Conservation (phyloP, 768 basidiomycete species). For the Naganishia kalamii region DNA sequence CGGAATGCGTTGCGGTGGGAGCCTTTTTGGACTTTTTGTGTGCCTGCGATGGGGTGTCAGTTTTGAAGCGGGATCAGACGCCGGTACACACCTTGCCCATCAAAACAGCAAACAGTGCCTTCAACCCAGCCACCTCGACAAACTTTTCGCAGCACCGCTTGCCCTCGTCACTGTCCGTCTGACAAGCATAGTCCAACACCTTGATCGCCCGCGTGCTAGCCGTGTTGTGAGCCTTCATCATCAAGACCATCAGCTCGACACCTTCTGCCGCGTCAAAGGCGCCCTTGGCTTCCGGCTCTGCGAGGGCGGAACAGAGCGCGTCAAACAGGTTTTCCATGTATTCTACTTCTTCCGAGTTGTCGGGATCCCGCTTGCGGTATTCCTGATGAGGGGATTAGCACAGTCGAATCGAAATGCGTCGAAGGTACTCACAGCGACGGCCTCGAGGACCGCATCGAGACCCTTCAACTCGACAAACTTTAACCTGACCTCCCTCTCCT, state of each 20-base stretch:
- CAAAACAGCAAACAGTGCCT: conserved; percentile 79
- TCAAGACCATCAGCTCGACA: conserved; percentile 91
- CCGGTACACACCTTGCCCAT: conserved; percentile 74
- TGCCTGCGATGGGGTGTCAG: conserved; percentile 30
- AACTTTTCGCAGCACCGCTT: conserved; percentile 70
- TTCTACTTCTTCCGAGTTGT: conserved; percentile 81
- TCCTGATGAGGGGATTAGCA: conserved; percentile 54
- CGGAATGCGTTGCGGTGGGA: conserved; percentile 50
- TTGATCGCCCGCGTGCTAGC: conserved; percentile 81
- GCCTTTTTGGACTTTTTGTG: conserved; percentile 61
- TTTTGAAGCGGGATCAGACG: neutral
- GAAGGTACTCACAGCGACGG: conserved; percentile 63
- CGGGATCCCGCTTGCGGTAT: conserved; percentile 78
- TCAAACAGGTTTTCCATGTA: conserved; percentile 99
- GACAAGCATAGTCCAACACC: conserved; percentile 82
- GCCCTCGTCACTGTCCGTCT: conserved; percentile 55
- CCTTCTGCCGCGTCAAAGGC: conserved; percentile 86
- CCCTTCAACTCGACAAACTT: conserved; percentile 68
- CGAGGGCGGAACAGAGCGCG: conserved; percentile 73
- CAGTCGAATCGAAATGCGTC: conserved; percentile 20
- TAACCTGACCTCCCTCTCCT: conserved; percentile 62
- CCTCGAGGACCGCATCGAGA: conserved; percentile 67
- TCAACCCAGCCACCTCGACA: conserved; percentile 78
- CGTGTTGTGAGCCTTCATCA: conserved; percentile 91
- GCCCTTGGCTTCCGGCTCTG: conserved; percentile 69